Evolutionary conservation across 768 basidiomycete genomes (phyloP), one percentile per base, ranked within the genome.

Genomic region (Phylloporus rhodoxanthus): DNA sequence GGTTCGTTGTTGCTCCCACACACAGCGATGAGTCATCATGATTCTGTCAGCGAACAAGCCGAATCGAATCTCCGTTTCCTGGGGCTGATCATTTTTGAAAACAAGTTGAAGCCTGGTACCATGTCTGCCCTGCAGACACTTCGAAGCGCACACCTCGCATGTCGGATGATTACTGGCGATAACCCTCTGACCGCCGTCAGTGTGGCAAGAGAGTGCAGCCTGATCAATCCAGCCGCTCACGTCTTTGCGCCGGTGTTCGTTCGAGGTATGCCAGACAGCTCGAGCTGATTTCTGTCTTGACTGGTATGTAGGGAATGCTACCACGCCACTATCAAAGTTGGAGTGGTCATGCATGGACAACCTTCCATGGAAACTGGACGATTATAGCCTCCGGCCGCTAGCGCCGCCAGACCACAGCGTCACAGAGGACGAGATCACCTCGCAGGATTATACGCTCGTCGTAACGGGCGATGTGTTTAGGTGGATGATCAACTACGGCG

Each of bases 91-190:
- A 94, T 99, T 52, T 99, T 99, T 60, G 96, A 99, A 68, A 99
- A 99, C 72, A 89, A 95, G 70, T 73, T 99, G 52, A 99, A 99
- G 61, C 81, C 87, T 4, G 92, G 88, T 8, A 97, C 95, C 0
- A 74, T 89, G 0, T 86, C 91, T 28, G 91, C 88, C 7, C 96
- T 99, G 39, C 86, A 91, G 52, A 84, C 84, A 1, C 76, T 99
- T 14, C 84, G 93, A 45, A 75, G 79, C 2, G 96, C 96, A 1
- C 92, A 97, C 70, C 70, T 99, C 32, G 88, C 91, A 17, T 94
- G 91, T 60, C 77, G 94, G 55, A 98, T 99, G 96, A 94, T 96
- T 44, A 99, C 96, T 1, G 96, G 96, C 9, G 96, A 99, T 63
- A 99, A 99, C 56, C 85, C 93, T 28, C 74, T 96, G 34, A 99